Percentiles rank a stretch among this genome's conserved stretches.
These are phyloP conservation scores for Rutstroemia sp. DNA, from an alignment of 2,329 filamentous ascomycete genomes.

Conservation along the genomic window DNA sequence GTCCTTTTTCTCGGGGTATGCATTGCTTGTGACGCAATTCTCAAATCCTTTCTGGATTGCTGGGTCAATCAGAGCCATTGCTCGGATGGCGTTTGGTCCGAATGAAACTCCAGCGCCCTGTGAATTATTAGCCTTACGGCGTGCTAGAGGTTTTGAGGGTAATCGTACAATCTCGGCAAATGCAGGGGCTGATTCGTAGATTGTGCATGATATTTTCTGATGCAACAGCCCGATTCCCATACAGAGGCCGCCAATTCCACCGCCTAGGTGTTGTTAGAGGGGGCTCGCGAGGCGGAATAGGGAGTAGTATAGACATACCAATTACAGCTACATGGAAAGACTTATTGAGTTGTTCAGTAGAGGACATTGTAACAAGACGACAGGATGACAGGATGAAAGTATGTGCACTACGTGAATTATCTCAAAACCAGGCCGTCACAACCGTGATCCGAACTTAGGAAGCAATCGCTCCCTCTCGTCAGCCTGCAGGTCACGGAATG, in stretches of 20 bases:
- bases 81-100: constrained; percentile 25
- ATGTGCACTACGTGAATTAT: background rate
- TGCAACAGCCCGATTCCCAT: constrained; percentile 26
- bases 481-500: too few species aligned
- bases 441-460: too few species aligned
- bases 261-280: constrained; percentile 14
- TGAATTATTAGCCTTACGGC: background rate
- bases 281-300: background rate
- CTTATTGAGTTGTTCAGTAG: constrained; percentile 16
- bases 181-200: constrained; percentile 27
- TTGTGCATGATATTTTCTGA: constrained; percentile 23
- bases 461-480: too few species aligned
- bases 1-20: constrained; percentile 18
- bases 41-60: constrained; percentile 22
- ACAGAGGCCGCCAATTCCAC: constrained; percentile 27
- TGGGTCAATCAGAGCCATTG: constrained; percentile 26
- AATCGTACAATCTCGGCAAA: constrained; percentile 25
- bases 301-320: constrained; percentile 10
- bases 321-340: constrained; percentile 28
- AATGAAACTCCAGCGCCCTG: constrained; percentile 27
- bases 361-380: constrained; percentile 9
- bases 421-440: too few species aligned
- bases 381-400: too few species aligned
- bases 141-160: background rate
- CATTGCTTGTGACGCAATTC: constrained; percentile 21